Evolutionary conservation across 1,284 basidiomycete genomes (phyloP).

Genomic region (Marasmius tenuissimus): DNA sequence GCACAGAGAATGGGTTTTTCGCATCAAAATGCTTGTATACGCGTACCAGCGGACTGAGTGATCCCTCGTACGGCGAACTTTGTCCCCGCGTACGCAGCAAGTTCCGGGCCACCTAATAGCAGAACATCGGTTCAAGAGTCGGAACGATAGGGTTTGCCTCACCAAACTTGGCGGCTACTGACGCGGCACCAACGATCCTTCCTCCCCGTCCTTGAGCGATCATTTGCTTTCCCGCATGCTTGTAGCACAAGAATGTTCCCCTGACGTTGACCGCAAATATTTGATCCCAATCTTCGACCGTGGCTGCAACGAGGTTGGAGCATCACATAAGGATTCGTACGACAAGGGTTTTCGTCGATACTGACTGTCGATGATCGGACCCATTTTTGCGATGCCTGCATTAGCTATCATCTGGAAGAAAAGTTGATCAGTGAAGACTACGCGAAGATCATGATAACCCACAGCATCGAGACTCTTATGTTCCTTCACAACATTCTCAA

Average conservation of each 20-base stretch:
- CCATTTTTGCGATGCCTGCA: constrained; percentile 16
- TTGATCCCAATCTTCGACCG: constrained; percentile 16
- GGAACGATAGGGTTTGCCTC: not conserved
- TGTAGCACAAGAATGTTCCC: constrained; percentile 25
- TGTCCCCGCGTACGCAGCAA: not conserved
- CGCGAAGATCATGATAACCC: not conserved
- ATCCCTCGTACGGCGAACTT: constrained; percentile 2
- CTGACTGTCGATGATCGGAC: constrained; percentile 17
- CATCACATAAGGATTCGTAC: not conserved
- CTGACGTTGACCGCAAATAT: constrained; percentile 15
- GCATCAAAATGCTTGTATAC: not conserved
- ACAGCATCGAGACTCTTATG: constrained; percentile 31
- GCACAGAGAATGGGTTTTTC: not conserved
- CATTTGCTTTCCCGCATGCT: constrained; percentile 28
- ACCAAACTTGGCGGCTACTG: constrained; percentile 32
- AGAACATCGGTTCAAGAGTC: not conserved
- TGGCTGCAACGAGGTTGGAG: constrained; percentile 7
- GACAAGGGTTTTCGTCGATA: too few relatives aligned
- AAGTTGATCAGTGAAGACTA: not conserved
- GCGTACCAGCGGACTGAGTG: constrained; percentile 6
- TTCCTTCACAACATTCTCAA: constrained; percentile 19
- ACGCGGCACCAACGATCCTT: constrained; percentile 37
- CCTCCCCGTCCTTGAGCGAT: constrained; percentile 33
- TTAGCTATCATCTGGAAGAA: constrained; percentile 23
- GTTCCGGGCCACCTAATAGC: not conserved